Evolutionary conservation across 2,329 filamentous ascomycete species (phyloP), one percentile per base, ranked within the genome.

Genomic region (Endocalyx cinctus): DNA sequence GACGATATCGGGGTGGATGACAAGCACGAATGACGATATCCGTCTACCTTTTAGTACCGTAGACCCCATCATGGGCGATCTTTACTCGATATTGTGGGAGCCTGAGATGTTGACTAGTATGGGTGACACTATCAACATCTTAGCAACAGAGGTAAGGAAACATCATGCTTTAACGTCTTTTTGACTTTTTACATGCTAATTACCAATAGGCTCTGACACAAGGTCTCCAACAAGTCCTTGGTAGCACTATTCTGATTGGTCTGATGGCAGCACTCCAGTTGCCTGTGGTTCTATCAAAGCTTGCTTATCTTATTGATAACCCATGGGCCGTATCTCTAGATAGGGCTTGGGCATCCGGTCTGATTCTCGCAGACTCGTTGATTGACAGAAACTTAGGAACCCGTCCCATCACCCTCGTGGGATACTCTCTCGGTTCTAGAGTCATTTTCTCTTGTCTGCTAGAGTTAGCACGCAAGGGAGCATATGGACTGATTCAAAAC

Each of bases 1-100:
- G 25, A 97, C 92, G 0, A 79, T 98, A 18, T 88, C 90, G 1
- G 92, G 92, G 4, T 98, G 92, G 92, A 94, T 98, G 84, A 96
- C 87, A 25, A 92, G 94, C 51, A 97, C 94, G 55, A 82, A 94
- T 33, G 92, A 98, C 63, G 92, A 98, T 58, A 89, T 98, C 31
- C 85, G 92, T 39, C 64, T 98, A 52, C 92, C 92, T 6, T 98
- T 85, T 62, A 96, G 88, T 65, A 98, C 94, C 0, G 84, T 98
- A 6, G 89, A 98, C 58, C 87, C 94, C 1, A 78, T 97, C 43
- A 98, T 98, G 92, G 92, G 92, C 10, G 92, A 98, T 55, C 81
- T 98, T 12, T 98, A 98, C 64, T 96, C 90, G 1, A 82, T 98
- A 10, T 70, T 94, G 38, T 98, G 92, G 89, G 92, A 98, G 60